Percentiles rank a stretch among this genome's conserved stretches.
phyloP scores from a whole-genome alignment of 2,329 filamentous ascomycete genomes.

The Blumeriella jaapii region DNA sequence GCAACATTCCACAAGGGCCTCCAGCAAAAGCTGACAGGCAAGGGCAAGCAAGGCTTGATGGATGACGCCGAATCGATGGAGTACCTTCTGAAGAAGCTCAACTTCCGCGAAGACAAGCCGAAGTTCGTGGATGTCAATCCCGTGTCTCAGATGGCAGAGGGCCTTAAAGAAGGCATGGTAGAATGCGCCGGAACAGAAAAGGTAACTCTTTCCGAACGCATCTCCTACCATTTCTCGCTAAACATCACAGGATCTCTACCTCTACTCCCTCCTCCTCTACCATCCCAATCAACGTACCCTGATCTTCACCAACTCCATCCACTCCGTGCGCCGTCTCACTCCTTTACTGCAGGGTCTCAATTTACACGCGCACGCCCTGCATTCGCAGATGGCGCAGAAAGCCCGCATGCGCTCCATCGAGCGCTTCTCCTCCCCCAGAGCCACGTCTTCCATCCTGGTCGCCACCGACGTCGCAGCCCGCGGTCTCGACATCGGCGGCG shows the following conservation, averaged over 20 bases:
- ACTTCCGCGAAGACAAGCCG: constrained; percentile 73
- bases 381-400: constrained; percentile 94
- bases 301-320: constrained; percentile 94
- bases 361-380: constrained; percentile 64
- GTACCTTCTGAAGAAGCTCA: constrained; percentile 80
- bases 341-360: constrained; percentile 76
- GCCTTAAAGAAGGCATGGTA: constrained; percentile 77
- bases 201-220: constrained; percentile 32
- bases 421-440: constrained; percentile 60
- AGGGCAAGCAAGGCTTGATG: constrained; percentile 48
- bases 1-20: constrained; percentile 88
- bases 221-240: constrained; percentile 12
- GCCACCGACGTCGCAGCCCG: constrained; percentile 90
- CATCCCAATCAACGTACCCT: constrained; percentile 72
- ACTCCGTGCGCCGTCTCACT: constrained; percentile 73
- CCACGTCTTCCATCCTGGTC: constrained; percentile 56
- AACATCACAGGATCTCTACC: constrained; percentile 62
- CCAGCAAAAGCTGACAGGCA: constrained; percentile 81
- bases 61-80: constrained; percentile 76
- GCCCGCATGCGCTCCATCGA: constrained; percentile 88
- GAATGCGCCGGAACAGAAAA: constrained; percentile 93
- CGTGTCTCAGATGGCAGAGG: constrained; percentile 73
- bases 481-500: constrained; percentile 83
- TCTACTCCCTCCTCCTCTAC: constrained; percentile 77
- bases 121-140: constrained; percentile 92